Evolutionary conservation across 1,284 basidiomycete species (phyloP), one percentile per base, ranked within the genome.

Genomic region (Pseudozyma sp.): DNA sequence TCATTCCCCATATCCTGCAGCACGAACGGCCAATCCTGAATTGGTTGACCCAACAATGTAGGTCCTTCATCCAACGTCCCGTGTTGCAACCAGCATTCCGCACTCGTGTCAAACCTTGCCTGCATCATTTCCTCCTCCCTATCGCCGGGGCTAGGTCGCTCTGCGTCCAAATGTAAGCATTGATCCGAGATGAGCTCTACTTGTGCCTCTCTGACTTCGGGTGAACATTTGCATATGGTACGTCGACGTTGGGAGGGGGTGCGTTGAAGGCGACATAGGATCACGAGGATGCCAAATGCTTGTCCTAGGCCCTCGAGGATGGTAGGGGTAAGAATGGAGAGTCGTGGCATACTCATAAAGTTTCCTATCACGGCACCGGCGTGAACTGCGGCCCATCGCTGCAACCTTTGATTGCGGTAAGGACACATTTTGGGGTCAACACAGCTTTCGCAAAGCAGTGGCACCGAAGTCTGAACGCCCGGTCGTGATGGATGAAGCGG

Each of bases 1-100:
- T 69, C 66, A 34, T 62, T 73, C 10, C 70, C 66, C 70, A 73
- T 73, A 53, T 73, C 70, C 55, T 73, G 70, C 50, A 73, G 55
- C 31, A 73, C 70, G 52, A 73, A 61, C 45, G 70, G 57, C 70
- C 70, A 73, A 39, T 73, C 70, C 61, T 68, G 58, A 7, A 73
- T 69, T 35, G 58, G 50, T 43, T 73, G 70, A 11, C 70, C 70
- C 10, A 73, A 47, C 61, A 73, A 25, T 54, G 49, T 48, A 8
- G 70, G 65, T 4, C 70, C 70, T 45, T 73, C 70, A 2, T 73
- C 65, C 44, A 73, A 14, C 12, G 55, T 62, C 6, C 70, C 70
- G 42, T 73, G 70, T 21, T 73, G 70, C 58, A 73, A 48, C 70
- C 70, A 73, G 34, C 70, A 73, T 5, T 69, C 60, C 21, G 54